A percentile compares a stretch with the other conserved stretches of the same genome.
Conservation (phyloP, 768 basidiomycete genomes). For the Leccinum subgranulosum region DNA sequence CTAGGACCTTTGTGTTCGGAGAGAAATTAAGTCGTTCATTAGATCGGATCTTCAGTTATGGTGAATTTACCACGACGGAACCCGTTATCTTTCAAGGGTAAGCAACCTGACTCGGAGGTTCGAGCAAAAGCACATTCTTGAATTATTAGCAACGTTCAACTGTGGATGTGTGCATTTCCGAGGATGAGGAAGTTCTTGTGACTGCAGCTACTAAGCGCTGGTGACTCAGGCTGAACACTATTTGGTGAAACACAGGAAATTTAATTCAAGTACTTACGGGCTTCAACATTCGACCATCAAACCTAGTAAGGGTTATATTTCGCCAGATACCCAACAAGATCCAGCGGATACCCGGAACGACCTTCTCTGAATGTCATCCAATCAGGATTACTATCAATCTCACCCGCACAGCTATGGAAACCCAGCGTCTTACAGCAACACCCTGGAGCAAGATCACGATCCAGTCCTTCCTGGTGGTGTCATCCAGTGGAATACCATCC, state of each 20-base stretch:
- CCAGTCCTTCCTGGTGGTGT: conserved; percentile 25
- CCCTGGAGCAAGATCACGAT: conserved; percentile 30
- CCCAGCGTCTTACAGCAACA: conserved; percentile 4
- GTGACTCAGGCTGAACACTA: background rate
- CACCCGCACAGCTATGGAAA: conserved; percentile 13
- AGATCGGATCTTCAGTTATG: background rate
- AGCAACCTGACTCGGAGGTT: background rate
- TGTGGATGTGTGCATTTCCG: background rate
- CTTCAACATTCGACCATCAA: conserved; percentile 6
- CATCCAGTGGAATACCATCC: conserved; percentile 19
- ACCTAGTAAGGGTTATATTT: background rate
- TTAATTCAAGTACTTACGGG: background rate
- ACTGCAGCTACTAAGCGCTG: background rate
- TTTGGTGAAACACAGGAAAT: background rate
- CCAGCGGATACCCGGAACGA: conserved; percentile 15
- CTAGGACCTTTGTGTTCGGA: background rate
- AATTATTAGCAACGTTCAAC: background rate
- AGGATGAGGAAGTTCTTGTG: background rate
- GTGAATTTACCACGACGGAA: background rate
- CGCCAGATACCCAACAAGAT: conserved; percentile 14
- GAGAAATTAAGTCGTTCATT: background rate
- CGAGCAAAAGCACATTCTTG: background rate
- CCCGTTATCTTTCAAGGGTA: background rate
- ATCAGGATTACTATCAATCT: conserved; percentile 23
- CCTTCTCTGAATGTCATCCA: conserved; percentile 22